Evolutionary conservation across 2,329 filamentous ascomycete species (phyloP).

Genomic region (Cladophialophora bantiana): DNA sequence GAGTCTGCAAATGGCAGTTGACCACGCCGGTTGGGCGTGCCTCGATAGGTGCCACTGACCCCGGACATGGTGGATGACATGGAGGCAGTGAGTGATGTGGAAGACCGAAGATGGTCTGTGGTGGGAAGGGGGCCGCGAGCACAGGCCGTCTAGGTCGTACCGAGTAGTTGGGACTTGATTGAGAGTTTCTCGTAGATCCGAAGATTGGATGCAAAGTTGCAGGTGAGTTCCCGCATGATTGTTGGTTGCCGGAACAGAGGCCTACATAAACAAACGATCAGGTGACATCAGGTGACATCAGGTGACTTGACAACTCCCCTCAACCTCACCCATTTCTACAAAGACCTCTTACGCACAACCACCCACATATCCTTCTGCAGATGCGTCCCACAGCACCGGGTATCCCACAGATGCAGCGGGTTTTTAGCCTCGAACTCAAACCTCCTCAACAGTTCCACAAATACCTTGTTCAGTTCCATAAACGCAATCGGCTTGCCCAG

Average conservation of each 20-base stretch:
- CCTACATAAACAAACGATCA: slow-evolving; percentile 5
- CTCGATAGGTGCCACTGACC: slow-evolving; percentile 61
- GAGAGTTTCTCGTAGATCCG: background rate
- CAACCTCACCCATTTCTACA: background rate
- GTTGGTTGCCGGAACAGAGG: slow-evolving; percentile 1
- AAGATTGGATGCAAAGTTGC: slow-evolving; percentile 10
- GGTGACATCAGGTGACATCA: slow-evolving; percentile 1
- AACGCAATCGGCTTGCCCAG: slow-evolving; percentile 57
- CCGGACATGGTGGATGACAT: slow-evolving; percentile 36
- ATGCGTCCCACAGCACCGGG: slow-evolving; percentile 28
- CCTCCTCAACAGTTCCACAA: slow-evolving; percentile 48
- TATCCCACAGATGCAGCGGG: slow-evolving; percentile 22
- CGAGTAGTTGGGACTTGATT: background rate
- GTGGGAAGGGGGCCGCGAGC: slow-evolving; percentile 15
- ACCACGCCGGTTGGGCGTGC: slow-evolving; percentile 61
- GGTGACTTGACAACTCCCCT: background rate
- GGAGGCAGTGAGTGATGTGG: slow-evolving; percentile 7
- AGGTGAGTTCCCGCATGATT: slow-evolving; percentile 5
- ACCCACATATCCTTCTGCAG: slow-evolving; percentile 35
- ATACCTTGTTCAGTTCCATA: slow-evolving; percentile 58
- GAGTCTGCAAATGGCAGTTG: slow-evolving; percentile 63
- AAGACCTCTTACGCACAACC: slow-evolving; percentile 4
- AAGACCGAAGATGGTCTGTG: slow-evolving; percentile 21
- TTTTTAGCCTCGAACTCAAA: slow-evolving; percentile 31
- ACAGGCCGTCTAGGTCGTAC: background rate